Evolutionary conservation across 2,329 filamentous ascomycete species (phyloP), one percentile per base, ranked within the genome.

Genomic region (Daldinia sp.): DNA sequence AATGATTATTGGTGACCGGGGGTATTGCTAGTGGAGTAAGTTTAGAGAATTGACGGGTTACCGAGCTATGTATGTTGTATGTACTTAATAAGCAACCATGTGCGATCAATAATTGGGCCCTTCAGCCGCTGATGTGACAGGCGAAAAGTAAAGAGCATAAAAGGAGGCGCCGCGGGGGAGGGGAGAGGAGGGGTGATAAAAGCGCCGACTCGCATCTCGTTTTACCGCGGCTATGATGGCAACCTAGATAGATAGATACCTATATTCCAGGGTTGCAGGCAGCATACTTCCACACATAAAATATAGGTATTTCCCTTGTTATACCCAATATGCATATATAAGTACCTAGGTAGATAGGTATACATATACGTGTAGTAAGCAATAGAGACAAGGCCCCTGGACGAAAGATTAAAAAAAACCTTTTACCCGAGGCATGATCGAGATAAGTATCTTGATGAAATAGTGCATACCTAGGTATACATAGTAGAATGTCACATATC

Each of bases 61-160:
- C 53, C 30, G 23, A 56, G 39, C 30, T 50, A 37, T 39, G 7
- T 30, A 11, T 6, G 29, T 32, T 6, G 29, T 32, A 48, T 35
- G 35, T 48, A 52, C 64, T 58, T 55, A 55, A 63, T 68, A 68
- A 66, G 65, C 57, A 43, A 48, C 30, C 45, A 45, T 50, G 32
- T 35, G 25, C 35, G 50, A 58, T 58, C 30, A 49, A 39, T 63
- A 51, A 68, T 68, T 68, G 63, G 62, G 32, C 25, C 53, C 23
- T 49, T 55, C 52, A 68, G 65, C 65, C 65, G 65, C 65, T 53
- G 54, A 66, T 61, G 62, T 17, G 52, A 64, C 49, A 23, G 53
- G 55, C 35, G 43, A 58, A 43, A 50, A 41, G n/a, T 55, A 61
- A 37, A 21, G 29, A 45, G 39, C n/a, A 11, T 13, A 50, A 47